Conservation (phyloP, 768 basidiomycete species). For the Pleurotus citrinopileatus region DNA sequence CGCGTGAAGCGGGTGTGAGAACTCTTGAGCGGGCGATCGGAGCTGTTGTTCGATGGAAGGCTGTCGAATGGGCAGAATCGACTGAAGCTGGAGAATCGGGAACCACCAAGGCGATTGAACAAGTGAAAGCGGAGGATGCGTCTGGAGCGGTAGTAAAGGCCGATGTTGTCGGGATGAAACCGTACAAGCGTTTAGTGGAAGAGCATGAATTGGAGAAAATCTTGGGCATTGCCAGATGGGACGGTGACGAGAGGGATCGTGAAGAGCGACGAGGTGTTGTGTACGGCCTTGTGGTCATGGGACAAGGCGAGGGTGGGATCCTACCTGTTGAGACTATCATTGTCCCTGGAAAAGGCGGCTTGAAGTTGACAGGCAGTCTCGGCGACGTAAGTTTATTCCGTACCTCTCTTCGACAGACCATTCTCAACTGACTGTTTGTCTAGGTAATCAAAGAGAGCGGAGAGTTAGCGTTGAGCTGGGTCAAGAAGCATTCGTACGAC, state of each 20-base stretch:
- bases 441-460: slow-evolving; percentile 91
- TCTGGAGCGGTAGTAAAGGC: slow-evolving; percentile 15
- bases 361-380: slow-evolving; percentile 80
- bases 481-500: slow-evolving; percentile 81
- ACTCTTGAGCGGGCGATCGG: slow-evolving; percentile 85
- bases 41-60: slow-evolving; percentile 85
- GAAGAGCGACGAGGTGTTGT: slow-evolving; percentile 74
- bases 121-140: neutral
- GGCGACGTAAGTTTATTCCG: slow-evolving; percentile 55
- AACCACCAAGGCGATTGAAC: slow-evolving; percentile 11
- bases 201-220: slow-evolving; percentile 78
- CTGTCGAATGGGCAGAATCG: slow-evolving; percentile 85
- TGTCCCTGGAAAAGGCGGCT: slow-evolving; percentile 69
- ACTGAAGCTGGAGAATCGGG: slow-evolving; percentile 37
- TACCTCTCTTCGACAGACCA: neutral
- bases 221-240: slow-evolving; percentile 77
- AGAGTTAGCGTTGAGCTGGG: slow-evolving; percentile 90
- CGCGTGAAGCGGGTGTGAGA: slow-evolving; percentile 91
- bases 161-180: slow-evolving; percentile 19
- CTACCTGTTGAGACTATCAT: slow-evolving; percentile 81
- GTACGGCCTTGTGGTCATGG: slow-evolving; percentile 85
- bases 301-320: slow-evolving; percentile 83
- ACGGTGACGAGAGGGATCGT: slow-evolving; percentile 76
- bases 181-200: slow-evolving; percentile 62
- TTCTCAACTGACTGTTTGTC: slow-evolving; percentile 1